Evolutionary conservation across 345 rosid genomes (phyloP).

Genomic region (Salix purpurea): DNA sequence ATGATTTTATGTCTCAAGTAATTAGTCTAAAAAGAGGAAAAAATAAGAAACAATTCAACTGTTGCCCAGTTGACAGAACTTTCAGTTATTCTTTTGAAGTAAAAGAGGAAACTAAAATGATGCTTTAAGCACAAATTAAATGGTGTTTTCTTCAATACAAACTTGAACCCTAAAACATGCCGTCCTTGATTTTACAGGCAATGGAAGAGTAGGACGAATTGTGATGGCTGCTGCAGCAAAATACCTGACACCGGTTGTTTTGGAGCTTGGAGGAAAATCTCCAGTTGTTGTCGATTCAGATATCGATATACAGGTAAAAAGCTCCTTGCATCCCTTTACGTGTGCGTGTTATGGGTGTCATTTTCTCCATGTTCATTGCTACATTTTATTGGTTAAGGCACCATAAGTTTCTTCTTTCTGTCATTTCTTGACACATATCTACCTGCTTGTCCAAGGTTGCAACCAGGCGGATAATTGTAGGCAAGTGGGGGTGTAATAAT

Average conservation of each 20-base stretch:
- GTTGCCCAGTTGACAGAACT: neutral
- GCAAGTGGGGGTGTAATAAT: slow-evolving; percentile 90
- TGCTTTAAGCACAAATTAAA: slow-evolving; percentile 3
- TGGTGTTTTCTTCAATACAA: neutral
- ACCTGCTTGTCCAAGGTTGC: slow-evolving; percentile 51
- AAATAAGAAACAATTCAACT: neutral
- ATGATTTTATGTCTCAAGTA: neutral
- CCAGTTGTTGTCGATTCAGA: slow-evolving; percentile 79
- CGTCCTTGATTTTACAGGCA: slow-evolving; percentile 48
- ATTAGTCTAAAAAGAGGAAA: neutral
- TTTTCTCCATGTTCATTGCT: neutral
- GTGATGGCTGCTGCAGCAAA: slow-evolving; percentile 95
- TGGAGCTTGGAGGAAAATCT: slow-evolving; percentile 96
- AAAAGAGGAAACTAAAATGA: neutral
- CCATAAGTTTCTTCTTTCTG: neutral
- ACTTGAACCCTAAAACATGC: neutral
- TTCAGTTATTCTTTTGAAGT: neutral
- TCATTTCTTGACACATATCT: slow-evolving; percentile 15
- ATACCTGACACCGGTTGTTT: slow-evolving; percentile 84
- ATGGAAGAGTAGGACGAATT: slow-evolving; percentile 64
- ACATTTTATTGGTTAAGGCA: neutral
- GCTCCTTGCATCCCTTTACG: neutral
- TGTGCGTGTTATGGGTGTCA: neutral
- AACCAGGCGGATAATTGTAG: slow-evolving; percentile 65
- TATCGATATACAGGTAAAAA: slow-evolving; percentile 56